Evolutionary conservation across 192 early-diverging fungal species (phyloP).

Genomic region (Backusella tuberculispora): DNA sequence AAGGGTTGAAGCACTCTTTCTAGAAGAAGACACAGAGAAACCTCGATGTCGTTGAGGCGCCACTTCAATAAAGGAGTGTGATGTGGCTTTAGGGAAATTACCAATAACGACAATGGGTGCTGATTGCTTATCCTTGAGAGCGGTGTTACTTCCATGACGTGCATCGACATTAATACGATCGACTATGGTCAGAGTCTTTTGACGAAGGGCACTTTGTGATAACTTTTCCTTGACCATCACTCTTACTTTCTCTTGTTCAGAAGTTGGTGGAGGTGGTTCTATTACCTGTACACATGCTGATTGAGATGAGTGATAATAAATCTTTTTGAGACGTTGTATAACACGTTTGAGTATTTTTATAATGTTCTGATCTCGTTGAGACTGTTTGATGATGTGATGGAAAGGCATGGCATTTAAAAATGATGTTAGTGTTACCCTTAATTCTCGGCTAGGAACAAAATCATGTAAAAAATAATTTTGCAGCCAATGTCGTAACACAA

Average conservation of each 20-base stretch:
- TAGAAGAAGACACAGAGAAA: background rate
- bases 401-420: slow-evolving; percentile 45
- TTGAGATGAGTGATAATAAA: slow-evolving; percentile 30
- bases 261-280: slow-evolving; percentile 35
- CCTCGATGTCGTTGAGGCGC: background rate
- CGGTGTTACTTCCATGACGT: slow-evolving; percentile 34
- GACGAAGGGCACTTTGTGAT: slow-evolving; percentile 22
- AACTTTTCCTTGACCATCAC: slow-evolving; percentile 35
- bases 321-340: slow-evolving; percentile 37
- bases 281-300: slow-evolving; percentile 37
- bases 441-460: slow-evolving; percentile 46
- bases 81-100: slow-evolving; percentile 18
- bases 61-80: background rate
- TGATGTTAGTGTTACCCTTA: slow-evolving; percentile 44
- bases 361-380: slow-evolving; percentile 55
- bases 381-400: slow-evolving; percentile 44
- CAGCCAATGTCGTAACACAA: slow-evolving; percentile 64
- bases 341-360: slow-evolving; percentile 49
- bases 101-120: slow-evolving; percentile 45
- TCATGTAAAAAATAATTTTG: slow-evolving; percentile 62
- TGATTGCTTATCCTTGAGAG: slow-evolving; percentile 27
- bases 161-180: slow-evolving; percentile 28
- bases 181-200: slow-evolving; percentile 28
- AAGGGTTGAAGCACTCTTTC: slow-evolving; percentile 12
- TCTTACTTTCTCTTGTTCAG: slow-evolving; percentile 36